Base-by-base conservation (phyloP, 2,329 filamentous ascomycete species). In the Graphilbum ipis-grandicollis region DNA sequence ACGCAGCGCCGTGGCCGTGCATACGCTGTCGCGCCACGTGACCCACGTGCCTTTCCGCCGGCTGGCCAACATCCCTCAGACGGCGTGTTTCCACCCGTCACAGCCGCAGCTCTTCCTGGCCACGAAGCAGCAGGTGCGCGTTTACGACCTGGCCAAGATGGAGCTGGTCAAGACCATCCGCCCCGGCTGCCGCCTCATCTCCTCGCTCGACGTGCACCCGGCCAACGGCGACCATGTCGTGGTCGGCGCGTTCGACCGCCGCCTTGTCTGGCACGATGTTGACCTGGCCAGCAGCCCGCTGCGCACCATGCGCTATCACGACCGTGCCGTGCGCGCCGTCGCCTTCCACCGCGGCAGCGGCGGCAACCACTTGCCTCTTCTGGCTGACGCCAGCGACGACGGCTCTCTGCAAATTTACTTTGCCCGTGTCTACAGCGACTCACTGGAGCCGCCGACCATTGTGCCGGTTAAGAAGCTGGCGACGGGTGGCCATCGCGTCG, bases 361-460 rank as follows among this genome's bases (percentile, higher is more conserved):
- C n/a, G n/a, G n/a, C n/a, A 25, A 25, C 8, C 12, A 7, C 23
- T 71, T 68, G 31, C 86, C 90, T 15, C 66, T 98, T 26, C 96
- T 98, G 51, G 90, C 86, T 1, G 88, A 96, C 53, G 85, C 84
- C 17, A 90, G 81, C 54, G 92, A 98, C 53, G 90, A 98, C 55
- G 90, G 90, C 21, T 84, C 79, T 17, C 61, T 96, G 46, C 90
- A 98, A 56, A 81, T 98, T 37, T 96, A 96, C 72, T 88, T 96
- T 54, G 88, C 85, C 39, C 93, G 88, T 58, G 88, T 96, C 21
- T 85, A 92, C 22, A 84, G 77, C 42, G 90, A 98, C 54, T 65
- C 93, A 54, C 83, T 98, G 72, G 85, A 93, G 62, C 93, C 93
- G 51, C 86, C 90, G 7, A 92, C 79, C 13, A 93, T 98, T 50